Percentiles rank a stretch among this genome's conserved stretches.
phyloP scores from a whole-genome alignment of 2,329 filamentous ascomycete species.

The Phialemoniopsis sp. region DNA sequence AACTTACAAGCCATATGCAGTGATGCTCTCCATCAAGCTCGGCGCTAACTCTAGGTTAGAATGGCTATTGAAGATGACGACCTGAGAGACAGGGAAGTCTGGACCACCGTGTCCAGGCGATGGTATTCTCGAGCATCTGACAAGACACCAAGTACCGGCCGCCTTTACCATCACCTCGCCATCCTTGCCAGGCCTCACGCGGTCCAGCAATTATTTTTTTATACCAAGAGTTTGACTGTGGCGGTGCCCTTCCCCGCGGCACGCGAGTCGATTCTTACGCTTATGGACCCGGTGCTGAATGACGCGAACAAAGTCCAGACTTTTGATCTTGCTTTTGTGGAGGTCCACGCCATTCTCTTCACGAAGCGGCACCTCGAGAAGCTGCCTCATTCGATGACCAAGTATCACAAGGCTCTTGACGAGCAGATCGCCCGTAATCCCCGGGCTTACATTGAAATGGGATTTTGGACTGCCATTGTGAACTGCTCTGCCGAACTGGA shows the following conservation, averaged over 20 bases:
- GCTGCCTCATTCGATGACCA: constrained; percentile 22
- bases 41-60: constrained; percentile 24
- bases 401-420: constrained; percentile 52
- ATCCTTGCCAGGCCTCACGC: constrained; percentile 69
- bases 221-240: constrained; percentile 67
- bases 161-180: constrained; percentile 85
- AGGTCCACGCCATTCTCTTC: not conserved
- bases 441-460: constrained; percentile 47
- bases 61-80: constrained; percentile 92
- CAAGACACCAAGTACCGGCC: constrained; percentile 67
- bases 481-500: constrained; percentile 49
- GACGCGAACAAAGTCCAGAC: too few species aligned
- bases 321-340: not conserved
- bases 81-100: constrained; percentile 69
- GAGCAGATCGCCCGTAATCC: constrained; percentile 48
- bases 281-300: constrained; percentile 57
- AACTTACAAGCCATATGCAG: too few species aligned
- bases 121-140: constrained; percentile 87
- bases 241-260: constrained; percentile 63
- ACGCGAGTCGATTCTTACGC: constrained; percentile 63
- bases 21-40: not conserved
- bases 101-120: constrained; percentile 73
- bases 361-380: not conserved
- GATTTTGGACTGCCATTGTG: constrained; percentile 53
- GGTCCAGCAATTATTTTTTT: constrained; percentile 69